Evolutionary conservation across 2,329 filamentous ascomycete genomes (phyloP), one percentile per base, ranked within the genome.

Genomic region (Aureobasidium mangrovei): DNA sequence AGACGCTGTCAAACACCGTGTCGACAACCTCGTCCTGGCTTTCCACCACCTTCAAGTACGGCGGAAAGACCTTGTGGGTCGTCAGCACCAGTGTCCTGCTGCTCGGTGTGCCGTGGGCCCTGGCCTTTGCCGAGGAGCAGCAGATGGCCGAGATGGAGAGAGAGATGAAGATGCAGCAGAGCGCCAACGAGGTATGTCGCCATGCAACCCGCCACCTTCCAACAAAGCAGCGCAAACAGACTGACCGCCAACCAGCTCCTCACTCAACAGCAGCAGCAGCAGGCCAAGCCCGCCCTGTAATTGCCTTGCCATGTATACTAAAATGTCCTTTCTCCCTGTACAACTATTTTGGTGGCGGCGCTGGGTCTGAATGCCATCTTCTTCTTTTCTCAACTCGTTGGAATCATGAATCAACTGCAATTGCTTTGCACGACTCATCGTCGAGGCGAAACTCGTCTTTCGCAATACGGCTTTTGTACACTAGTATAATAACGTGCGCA

Each of bases 141-240:
- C 88, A 95, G 77, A 83, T 95, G 70, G 79, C 91, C 61, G 91
- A 95, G 77, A 94, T 96, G 89, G 93, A 98, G 82, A 84, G 90
- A 72, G 91, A 96, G 77, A 90, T 91, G 81, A 84, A 86, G 72
- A 93, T 95, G 88, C 86, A 93, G 71, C 88, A 95, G 80, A 82
- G 86, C 66, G 89, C 89, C 60, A 85, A 86, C 67, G 88, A 95
- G 77, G 82, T 85, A 65, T 64, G 76, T 72, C 26, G 24, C 18
- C 10, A 35, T 12, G 10, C 10, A 35, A 12, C 10, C 32, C 7
- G 10, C 32, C 32, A 35, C 32, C 10, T 12, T 7, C 32, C 10
- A 7, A 12, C 32, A 35, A 35, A 4, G 27, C 7, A 31, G 41
- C 12, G 24, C 7, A 10, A 33, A 51, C 26, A 41, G n/a, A 18